phyloP scores from a whole-genome alignment of 1,284 basidiomycete genomes.

The Mixia osmundae region DNA sequence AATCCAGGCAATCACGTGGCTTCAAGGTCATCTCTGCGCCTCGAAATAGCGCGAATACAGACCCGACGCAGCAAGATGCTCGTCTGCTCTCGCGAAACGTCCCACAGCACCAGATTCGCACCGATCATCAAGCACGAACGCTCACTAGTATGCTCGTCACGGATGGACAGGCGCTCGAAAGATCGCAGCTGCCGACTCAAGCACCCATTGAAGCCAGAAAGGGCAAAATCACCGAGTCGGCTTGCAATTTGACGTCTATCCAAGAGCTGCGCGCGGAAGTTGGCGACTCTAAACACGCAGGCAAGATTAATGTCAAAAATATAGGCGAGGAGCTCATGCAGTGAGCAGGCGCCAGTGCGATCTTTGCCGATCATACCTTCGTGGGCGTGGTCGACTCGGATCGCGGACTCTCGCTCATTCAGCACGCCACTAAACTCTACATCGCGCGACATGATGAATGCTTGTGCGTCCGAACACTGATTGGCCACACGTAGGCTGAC shows the following conservation, averaged over 20 bases:
- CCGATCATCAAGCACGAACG: neutral
- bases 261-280: constrained; percentile 38
- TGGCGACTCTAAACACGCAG: constrained; percentile 37
- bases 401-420: constrained; percentile 53
- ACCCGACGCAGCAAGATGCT: neutral
- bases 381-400: constrained; percentile 72
- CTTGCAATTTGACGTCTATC: constrained; percentile 60
- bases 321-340: neutral
- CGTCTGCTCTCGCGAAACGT: neutral
- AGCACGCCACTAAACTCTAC: constrained; percentile 70
- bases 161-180: constrained; percentile 2
- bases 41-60: neutral
- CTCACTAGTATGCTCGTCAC: neutral
- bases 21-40: constrained; percentile 58
- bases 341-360: constrained; percentile 47
- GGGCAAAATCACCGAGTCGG: constrained; percentile 46
- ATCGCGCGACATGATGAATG: constrained; percentile 74
- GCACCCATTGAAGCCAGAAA: too few relatives aligned
- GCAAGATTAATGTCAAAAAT: constrained; percentile 27
- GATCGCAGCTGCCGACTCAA: constrained; percentile 12
- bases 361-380: constrained; percentile 67
- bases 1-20: constrained; percentile 36
- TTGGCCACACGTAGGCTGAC: neutral
- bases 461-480: constrained; percentile 24
- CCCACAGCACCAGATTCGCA: neutral